Percentiles rank a stretch among this genome's conserved stretches.
Evolutionary conservation across 257 asterid genomes (phyloP).

Genomic region (Striga asiatica): DNA sequence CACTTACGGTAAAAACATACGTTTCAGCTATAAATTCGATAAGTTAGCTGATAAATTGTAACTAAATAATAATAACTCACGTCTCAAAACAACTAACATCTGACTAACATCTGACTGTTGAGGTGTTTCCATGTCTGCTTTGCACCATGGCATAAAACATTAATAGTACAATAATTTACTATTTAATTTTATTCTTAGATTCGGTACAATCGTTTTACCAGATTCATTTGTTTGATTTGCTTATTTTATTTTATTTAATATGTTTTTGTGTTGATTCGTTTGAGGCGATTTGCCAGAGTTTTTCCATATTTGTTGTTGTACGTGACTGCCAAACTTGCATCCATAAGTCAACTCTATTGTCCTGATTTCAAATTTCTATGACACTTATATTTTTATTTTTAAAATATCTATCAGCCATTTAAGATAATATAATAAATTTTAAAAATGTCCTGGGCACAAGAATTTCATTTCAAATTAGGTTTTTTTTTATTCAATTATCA

Average conservation of each 20-base stretch:
- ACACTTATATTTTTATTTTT: neutral
- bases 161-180: neutral
- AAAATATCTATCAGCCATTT: neutral
- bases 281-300: slow-evolving; percentile 22
- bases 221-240: neutral
- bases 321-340: slow-evolving; percentile 18
- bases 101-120: no score
- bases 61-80: no score
- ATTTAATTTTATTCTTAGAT: slow-evolving; percentile 20
- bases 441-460: neutral
- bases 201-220: slow-evolving; percentile 23
- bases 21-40: no score
- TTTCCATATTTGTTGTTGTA: slow-evolving; percentile 13
- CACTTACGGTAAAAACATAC: no score
- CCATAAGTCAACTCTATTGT: slow-evolving; percentile 25
- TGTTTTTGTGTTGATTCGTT: slow-evolving; percentile 2
- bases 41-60: no score
- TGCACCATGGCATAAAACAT: slow-evolving; percentile 16
- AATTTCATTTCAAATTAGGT: neutral
- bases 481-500: neutral
- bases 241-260: neutral
- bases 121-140: slow-evolving; percentile 37
- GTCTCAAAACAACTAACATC: no score
- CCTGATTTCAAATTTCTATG: slow-evolving; percentile 5
- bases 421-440: neutral